A percentile compares a stretch with the other conserved stretches of the same genome.
Conservation (phyloP, 495 filamentous ascomycete genomes). For the Penicillium manginii region DNA sequence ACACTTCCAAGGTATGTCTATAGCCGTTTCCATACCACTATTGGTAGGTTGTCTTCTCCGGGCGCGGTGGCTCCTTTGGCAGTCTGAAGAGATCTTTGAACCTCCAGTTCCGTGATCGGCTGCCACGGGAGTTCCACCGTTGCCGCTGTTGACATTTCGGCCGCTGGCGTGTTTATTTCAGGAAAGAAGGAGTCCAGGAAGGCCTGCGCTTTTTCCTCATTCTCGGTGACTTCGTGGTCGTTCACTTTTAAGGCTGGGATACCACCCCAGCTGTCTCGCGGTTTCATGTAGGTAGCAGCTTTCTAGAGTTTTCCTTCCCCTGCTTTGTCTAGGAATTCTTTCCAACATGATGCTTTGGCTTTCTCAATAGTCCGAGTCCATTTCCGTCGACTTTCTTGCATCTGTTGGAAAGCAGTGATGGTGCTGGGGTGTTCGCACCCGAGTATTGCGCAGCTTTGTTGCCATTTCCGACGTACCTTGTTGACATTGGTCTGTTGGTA, state of each 20-base stretch:
- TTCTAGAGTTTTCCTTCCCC: constrained; percentile 30
- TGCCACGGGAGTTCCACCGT: constrained; percentile 20
- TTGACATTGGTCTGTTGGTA: constrained; percentile 24
- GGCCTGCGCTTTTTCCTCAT: constrained; percentile 26
- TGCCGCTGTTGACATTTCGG: not conserved
- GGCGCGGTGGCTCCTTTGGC: constrained; percentile 28
- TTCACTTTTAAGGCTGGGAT: constrained; percentile 19
- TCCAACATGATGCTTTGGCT: constrained; percentile 22
- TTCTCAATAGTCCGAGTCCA: constrained; percentile 23
- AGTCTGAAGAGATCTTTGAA: constrained; percentile 22
- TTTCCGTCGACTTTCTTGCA: constrained; percentile 18
- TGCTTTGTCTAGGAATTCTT: constrained; percentile 22
- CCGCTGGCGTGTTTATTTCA: constrained; percentile 20
- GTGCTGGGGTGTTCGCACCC: constrained; percentile 13
- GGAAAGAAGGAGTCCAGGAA: constrained; percentile 35
- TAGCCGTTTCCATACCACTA: constrained; percentile 25
- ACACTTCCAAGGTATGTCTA: constrained; percentile 16
- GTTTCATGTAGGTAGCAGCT: constrained; percentile 30
- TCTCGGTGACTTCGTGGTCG: constrained; percentile 15
- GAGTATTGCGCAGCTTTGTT: constrained; percentile 16
- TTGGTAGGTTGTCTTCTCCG: constrained; percentile 29
- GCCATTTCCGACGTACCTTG: constrained; percentile 19
- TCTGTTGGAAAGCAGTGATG: constrained; percentile 5
- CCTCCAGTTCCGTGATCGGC: constrained; percentile 29
- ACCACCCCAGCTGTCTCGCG: constrained; percentile 23